Percentiles rank a stretch among this genome's conserved stretches.
Conservation (phyloP, 192 early-diverging fungal species). For the Allomyces javanicus region DNA sequence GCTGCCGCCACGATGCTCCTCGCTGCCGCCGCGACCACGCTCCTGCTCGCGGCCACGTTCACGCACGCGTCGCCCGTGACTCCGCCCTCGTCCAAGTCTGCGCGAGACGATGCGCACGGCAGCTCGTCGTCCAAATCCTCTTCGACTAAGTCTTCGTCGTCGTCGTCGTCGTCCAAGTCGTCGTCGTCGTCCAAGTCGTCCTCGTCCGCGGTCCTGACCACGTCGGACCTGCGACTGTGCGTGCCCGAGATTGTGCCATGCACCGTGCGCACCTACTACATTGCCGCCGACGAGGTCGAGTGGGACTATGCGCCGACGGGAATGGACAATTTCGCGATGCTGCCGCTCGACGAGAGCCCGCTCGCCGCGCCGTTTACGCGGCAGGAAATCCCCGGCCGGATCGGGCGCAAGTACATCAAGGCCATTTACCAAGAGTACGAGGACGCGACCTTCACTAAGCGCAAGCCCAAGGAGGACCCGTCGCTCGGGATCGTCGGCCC, state of each 20-base stretch:
- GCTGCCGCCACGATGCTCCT: too few species aligned
- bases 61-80: too few species aligned
- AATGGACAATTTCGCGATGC: conserved; percentile 14
- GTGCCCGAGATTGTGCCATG: not conserved
- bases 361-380: conserved; percentile 10
- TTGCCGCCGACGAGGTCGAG: conserved; percentile 18
- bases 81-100: too few species aligned
- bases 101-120: too few species aligned
- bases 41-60: too few species aligned
- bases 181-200: too few species aligned
- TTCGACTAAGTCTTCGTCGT: too few species aligned
- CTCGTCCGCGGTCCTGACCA: too few species aligned
- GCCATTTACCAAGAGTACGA: conserved; percentile 16
- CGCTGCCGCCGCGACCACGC: too few species aligned
- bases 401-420: conserved; percentile 17
- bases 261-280: conserved; percentile 14
- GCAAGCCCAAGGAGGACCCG: conserved; percentile 10
- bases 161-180: too few species aligned
- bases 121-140: too few species aligned
- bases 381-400: conserved; percentile 6
- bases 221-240: too few species aligned
- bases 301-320: conserved; percentile 23
- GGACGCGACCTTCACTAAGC: conserved; percentile 10
- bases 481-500: conserved; percentile 16
- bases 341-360: conserved; percentile 8